Evolutionary conservation across 1,284 basidiomycete genomes (phyloP).

Genomic region (Athelia psychrophila): DNA sequence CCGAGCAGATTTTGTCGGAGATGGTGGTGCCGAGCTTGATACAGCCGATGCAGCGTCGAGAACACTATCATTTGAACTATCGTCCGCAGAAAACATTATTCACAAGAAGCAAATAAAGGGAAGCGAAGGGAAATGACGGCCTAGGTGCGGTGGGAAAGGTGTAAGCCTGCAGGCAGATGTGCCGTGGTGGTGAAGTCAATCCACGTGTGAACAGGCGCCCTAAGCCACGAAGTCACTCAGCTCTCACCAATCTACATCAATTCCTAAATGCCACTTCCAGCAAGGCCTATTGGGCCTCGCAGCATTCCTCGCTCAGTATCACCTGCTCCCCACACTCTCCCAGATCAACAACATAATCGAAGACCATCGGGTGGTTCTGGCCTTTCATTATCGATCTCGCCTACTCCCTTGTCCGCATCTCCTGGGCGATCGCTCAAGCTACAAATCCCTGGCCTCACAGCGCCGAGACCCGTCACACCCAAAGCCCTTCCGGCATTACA

Average conservation of each 20-base stretch:
- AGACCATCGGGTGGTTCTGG: slow-evolving; percentile 25
- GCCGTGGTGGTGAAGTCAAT: background rate
- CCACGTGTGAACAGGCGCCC: background rate
- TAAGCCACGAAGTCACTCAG: background rate
- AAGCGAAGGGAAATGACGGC: slow-evolving; percentile 8
- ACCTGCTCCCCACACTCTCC: slow-evolving; percentile 33
- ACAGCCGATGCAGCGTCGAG: too few relatives aligned
- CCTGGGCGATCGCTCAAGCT: slow-evolving; percentile 25
- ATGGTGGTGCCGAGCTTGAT: slow-evolving; percentile 21
- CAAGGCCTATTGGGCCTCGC: slow-evolving; percentile 61
- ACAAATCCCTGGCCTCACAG: background rate
- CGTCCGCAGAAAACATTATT: background rate
- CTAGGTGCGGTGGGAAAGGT: slow-evolving; percentile 4
- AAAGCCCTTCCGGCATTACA: background rate
- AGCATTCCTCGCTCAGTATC: slow-evolving; percentile 44
- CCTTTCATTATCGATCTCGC: slow-evolving; percentile 21
- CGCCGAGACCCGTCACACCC: background rate
- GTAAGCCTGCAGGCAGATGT: background rate
- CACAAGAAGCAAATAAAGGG: background rate
- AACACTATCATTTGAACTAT: slow-evolving; percentile 16
- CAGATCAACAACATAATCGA: slow-evolving; percentile 40
- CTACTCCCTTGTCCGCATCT: slow-evolving; percentile 30
- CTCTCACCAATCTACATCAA: background rate
- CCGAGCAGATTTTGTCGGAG: slow-evolving; percentile 22
- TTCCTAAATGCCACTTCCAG: slow-evolving; percentile 27